Conservation (phyloP, 164 flowering plant genomes). For the Echeveria elegans region DNA sequence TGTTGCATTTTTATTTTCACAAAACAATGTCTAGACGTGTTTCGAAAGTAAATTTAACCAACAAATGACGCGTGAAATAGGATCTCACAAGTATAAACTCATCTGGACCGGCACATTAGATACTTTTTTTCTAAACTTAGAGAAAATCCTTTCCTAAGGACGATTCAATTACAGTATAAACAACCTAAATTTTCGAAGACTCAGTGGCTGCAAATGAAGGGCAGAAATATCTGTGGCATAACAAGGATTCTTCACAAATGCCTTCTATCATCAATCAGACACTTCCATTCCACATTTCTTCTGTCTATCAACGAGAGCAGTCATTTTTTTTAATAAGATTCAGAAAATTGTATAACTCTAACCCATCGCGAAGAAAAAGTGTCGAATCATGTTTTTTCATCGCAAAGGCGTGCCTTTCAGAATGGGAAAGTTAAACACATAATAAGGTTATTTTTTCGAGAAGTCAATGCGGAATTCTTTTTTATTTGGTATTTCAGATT, state of each 20-base stretch:
- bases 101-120: too few species aligned
- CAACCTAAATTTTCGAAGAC: background rate
- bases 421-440: background rate
- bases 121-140: background rate
- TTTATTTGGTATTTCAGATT: background rate
- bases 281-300: background rate
- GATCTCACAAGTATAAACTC: too few species aligned
- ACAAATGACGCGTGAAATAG: too few species aligned
- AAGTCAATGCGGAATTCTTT: background rate
- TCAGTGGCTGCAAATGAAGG: background rate
- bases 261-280: background rate
- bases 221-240: background rate
- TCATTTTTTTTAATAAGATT: background rate
- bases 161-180: background rate
- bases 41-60: too few species aligned
- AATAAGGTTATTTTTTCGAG: background rate
- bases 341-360: background rate
- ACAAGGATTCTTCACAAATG: background rate
- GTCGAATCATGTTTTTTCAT: background rate
- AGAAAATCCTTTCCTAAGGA: background rate
- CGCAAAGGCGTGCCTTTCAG: background rate
- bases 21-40: too few species aligned
- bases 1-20: too few species aligned
- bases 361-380: background rate
- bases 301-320: background rate